Conservation (phyloP, 495 filamentous ascomycete species). For the Copromyces sp. region DNA sequence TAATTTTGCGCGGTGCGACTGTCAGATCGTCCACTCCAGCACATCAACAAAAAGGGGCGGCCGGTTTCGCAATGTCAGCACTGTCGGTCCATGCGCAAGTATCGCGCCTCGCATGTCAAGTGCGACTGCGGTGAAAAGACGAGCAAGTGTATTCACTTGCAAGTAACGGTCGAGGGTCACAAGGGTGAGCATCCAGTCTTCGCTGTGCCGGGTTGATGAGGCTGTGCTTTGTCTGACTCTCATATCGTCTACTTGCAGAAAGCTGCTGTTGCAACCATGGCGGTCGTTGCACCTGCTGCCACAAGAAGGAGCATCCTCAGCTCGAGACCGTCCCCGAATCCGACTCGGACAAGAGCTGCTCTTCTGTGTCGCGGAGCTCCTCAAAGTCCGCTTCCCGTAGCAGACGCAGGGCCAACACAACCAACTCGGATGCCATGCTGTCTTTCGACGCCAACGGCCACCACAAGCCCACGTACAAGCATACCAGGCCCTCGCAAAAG, state of each 20-base stretch:
- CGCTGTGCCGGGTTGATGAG: conserved; percentile 24
- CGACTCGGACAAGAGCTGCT: conserved; percentile 40
- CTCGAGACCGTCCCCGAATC: conserved; percentile 67
- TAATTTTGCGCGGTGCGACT: conserved; percentile 7
- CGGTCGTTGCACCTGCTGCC: conserved; percentile 79
- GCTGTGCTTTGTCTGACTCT: conserved; percentile 35
- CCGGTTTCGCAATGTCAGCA: conserved; percentile 97
- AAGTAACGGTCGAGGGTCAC: conserved; percentile 42
- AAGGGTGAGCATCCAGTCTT: conserved; percentile 35
- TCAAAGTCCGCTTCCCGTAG: conserved; percentile 47
- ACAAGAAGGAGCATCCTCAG: conserved; percentile 73
- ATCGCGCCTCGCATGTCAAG: conserved; percentile 87
- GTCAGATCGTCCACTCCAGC: conserved; percentile 80
- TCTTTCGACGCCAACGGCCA: conserved; percentile 88
- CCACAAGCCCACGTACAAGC: conserved; percentile 85
- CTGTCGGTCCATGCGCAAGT: conserved; percentile 95
- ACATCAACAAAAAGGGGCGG: conserved; percentile 97
- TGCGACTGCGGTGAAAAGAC: conserved; percentile 96
- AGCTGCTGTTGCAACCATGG: conserved; percentile 87
- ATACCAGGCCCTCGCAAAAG: conserved; percentile 77
- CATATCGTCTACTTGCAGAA: conserved; percentile 45
- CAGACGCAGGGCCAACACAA: conserved; percentile 57
- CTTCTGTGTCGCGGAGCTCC: conserved; percentile 33
- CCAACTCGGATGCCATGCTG: conserved; percentile 71
- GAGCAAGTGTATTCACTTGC: conserved; percentile 58